Base-by-base conservation (phyloP, 805 yeast species). In the Jamesozyma gamospora region DNA sequence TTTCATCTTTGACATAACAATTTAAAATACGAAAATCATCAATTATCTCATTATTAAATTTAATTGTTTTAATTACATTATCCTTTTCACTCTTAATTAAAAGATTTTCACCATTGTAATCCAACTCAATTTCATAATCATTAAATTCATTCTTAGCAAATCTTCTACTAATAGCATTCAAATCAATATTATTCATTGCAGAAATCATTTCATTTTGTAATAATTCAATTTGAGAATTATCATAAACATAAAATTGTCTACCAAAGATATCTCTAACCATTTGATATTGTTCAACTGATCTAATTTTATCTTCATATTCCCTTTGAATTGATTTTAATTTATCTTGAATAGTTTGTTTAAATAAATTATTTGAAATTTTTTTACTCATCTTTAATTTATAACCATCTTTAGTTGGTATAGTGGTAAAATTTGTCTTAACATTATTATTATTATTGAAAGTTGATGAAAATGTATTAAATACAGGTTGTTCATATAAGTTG, bases 171-270 rank as follows among this genome's bases (percentile, higher is more conserved):
- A 57, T 38, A 5, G 39, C 38, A 9, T 41, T 37, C 37, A 48
- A 25, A 32, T 58, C 56, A 7, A 57, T 34, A n/a, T 44, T 35
- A 4, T 47, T 34, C 30, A 55, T 28, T 19, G 32, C 40, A 28
- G 32, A 39, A 28, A 32, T 28, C 32, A 46, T 34, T 24, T 13
- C 16, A 12, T 44, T 41, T 14, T 24, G 16, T 13, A 44, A 43
- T 10, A 48, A 50, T 12, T 47, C 51, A 6, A 21, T 8, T 25
- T 50, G 51, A 4, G 42, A 40, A 26, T 46, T 48, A 18, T 56
- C 61, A 37, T 52, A 55, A 26, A 56, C 54, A 21, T 55, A 59
- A 36, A 49, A 59, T 19, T 55, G 56, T 32, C 55, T 61, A 26
- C 62, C 63, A 34, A 50, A 52, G 10, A 49, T 32, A 35, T 56